phyloP scores from a whole-genome alignment of 108 stramenopile genomes.

The Cafeteria roenbergensis region DNA sequence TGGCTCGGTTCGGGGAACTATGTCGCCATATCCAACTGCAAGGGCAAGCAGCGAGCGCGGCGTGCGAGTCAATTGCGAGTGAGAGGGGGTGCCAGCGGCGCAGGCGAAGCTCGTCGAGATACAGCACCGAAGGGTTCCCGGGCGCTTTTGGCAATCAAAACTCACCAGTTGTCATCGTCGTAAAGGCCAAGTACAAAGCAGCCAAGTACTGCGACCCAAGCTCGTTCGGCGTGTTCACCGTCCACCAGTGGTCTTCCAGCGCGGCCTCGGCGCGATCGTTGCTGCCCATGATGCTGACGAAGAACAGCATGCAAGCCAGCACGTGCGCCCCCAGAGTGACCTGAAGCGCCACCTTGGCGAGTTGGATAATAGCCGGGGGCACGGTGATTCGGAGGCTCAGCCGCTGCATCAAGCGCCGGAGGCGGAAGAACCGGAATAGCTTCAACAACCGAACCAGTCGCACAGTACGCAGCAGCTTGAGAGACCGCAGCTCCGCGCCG shows the following conservation, averaged over 20 bases:
- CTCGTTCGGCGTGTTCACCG: constrained; percentile 2
- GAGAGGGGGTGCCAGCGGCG: too few species aligned
- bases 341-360: constrained; percentile 24
- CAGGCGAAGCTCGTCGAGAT: too few species aligned
- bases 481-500: constrained; percentile 12
- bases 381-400: constrained; percentile 10
- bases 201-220: constrained; percentile 33
- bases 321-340: constrained; percentile 31
- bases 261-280: neutral
- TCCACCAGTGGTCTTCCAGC: constrained; percentile 2
- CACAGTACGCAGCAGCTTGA: constrained; percentile 31
- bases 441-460: constrained; percentile 30
- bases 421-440: constrained; percentile 27
- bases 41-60: too few species aligned
- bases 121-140: too few species aligned
- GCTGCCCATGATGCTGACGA: too few species aligned
- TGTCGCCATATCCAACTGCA: constrained; percentile 43
- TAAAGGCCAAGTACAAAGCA: constrained; percentile 44
- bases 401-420: neutral
- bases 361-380: constrained; percentile 8
- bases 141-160: too few species aligned
- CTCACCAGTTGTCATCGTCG: constrained; percentile 48
- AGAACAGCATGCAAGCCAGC: constrained; percentile 34
- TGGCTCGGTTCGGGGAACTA: constrained; percentile 17
- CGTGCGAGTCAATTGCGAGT: too few species aligned